A percentile compares a stretch with the other conserved stretches of the same genome.
Conservation (phyloP, 2,329 filamentous ascomycete species). For the Epichloe aotearoae region DNA sequence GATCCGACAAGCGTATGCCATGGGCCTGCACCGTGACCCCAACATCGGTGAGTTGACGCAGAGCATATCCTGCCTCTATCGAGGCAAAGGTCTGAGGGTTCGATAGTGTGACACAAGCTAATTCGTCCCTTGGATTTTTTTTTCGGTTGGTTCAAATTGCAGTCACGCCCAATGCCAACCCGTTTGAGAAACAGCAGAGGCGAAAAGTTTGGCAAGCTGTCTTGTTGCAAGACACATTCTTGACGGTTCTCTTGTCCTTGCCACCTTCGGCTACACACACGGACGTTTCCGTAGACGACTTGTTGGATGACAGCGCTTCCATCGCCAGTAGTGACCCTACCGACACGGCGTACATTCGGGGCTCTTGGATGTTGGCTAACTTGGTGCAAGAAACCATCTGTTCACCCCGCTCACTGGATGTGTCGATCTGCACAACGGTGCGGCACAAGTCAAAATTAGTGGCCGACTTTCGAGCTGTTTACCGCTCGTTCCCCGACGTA, state of each 20-base stretch:
- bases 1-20: conserved; percentile 66
- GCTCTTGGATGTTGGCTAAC: conserved; percentile 68
- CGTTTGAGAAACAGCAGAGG: conserved; percentile 65
- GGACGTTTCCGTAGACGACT: conserved; percentile 62
- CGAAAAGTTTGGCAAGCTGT: conserved; percentile 76
- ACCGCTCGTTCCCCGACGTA: conserved; percentile 56
- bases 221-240: conserved; percentile 66
- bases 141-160: neutral
- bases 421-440: conserved; percentile 56
- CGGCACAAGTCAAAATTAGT: conserved; percentile 59
- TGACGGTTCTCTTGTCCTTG: conserved; percentile 64
- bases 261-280: conserved; percentile 69
- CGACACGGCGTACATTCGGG: conserved; percentile 58
- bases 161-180: conserved; percentile 51
- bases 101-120: neutral
- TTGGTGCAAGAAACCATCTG: conserved; percentile 67
- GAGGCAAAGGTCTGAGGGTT: too few relatives aligned
- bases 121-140: neutral
- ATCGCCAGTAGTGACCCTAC: conserved; percentile 48
- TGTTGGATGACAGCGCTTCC: conserved; percentile 47
- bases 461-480: conserved; percentile 55
- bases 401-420: conserved; percentile 57
- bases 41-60: conserved; percentile 42
- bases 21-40: conserved; percentile 69
- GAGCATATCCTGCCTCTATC: neutral